These are phyloP conservation scores for Elongisporangium prolatum DNA, from an alignment of 352 stramenopile genomes.

Conservation along the genomic window DNA sequence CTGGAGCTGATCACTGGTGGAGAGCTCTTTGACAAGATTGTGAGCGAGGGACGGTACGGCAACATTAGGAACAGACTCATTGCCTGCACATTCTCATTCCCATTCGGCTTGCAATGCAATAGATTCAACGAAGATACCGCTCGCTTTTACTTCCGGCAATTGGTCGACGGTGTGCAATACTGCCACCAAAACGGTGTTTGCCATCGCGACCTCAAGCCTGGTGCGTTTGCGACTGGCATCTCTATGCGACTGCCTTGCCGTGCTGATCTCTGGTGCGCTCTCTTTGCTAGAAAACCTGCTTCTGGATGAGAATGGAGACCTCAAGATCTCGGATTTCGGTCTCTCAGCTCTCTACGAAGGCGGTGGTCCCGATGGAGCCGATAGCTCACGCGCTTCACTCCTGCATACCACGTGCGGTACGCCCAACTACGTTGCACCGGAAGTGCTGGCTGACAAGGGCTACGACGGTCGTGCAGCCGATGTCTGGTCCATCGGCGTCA, in stretches of 20 bases:
- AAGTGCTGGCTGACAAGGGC: constrained; percentile 92
- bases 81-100: constrained; percentile 5
- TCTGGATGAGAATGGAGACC: constrained; percentile 93
- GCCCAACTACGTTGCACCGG: constrained; percentile 95
- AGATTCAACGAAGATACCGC: constrained; percentile 95
- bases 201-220: constrained; percentile 95
- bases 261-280: background rate
- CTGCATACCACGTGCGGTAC: constrained; percentile 96
- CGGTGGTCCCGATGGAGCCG: constrained; percentile 61
- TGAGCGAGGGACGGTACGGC: constrained; percentile 83
- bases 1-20: constrained; percentile 89
- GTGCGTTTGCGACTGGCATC: constrained; percentile 19
- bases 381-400: constrained; percentile 86
- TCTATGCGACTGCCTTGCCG: background rate
- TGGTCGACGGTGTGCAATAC: constrained; percentile 96
- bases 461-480: constrained; percentile 91
- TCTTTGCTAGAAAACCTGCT: constrained; percentile 89
- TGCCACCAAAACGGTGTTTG: constrained; percentile 97
- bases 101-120: background rate
- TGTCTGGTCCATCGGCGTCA: constrained; percentile 99
- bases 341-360: constrained; percentile 93
- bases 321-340: constrained; percentile 99
- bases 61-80: background rate
- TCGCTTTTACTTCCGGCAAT: constrained; percentile 98
- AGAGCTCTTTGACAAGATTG: constrained; percentile 96